These are phyloP conservation scores for Podospora anserina DNA, from an alignment of 495 filamentous ascomycete genomes.

Conservation along the genomic window DNA sequence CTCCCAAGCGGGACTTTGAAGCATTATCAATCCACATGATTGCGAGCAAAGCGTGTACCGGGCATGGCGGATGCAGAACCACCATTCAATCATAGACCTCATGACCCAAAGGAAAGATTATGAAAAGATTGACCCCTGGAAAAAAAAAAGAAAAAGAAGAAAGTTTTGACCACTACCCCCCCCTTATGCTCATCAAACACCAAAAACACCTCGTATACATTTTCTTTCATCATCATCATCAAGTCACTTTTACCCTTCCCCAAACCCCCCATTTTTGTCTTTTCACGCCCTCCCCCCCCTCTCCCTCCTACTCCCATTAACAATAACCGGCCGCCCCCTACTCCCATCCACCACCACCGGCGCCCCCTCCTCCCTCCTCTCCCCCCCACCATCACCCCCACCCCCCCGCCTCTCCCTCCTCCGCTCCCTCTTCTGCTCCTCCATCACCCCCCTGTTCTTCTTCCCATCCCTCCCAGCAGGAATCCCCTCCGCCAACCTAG, in stretches of 20 bases:
- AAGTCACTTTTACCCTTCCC: not conserved
- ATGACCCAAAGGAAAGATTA: not conserved
- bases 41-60: not conserved
- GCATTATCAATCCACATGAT: not conserved
- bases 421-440: not conserved
- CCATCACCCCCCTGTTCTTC: not conserved
- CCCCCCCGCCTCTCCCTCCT: not conserved
- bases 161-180: not conserved
- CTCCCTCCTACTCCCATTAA: constrained; percentile 16
- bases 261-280: not conserved
- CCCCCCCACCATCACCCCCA: constrained; percentile 2
- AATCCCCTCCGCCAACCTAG: constrained; percentile 8
- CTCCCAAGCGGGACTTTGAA: not conserved
- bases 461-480: not conserved
- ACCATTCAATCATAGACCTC: not conserved
- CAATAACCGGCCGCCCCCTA: constrained; percentile 18
- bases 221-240: not conserved
- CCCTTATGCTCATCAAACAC: not conserved
- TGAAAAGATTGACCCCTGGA: not conserved
- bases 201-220: not conserved
- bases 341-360: constrained; percentile 6
- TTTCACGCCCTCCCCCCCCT: not conserved
- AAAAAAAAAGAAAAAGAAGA: not conserved
- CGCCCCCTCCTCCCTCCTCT: constrained; percentile 6
- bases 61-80: not conserved